Base-by-base conservation (phyloP, 2,329 filamentous ascomycete genomes). In the Botrytis galanthina region DNA sequence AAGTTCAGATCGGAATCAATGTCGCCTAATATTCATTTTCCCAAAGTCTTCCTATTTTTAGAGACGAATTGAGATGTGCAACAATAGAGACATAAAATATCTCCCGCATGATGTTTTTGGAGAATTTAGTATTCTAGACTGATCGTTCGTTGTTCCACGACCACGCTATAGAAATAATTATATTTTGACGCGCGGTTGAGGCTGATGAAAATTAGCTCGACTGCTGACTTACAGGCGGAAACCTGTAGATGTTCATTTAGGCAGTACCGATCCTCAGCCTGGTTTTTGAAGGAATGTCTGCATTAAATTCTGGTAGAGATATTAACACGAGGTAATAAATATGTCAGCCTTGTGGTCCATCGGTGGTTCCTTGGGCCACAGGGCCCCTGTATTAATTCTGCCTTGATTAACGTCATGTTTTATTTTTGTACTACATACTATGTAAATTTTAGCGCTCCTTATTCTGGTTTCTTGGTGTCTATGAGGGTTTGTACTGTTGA, bases 41-140 rank as follows among this genome's bases (percentile, higher is more conserved):
- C 46, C 22, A 51, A 14, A 26, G 46, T 4, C 46, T 10, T 51
- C 22, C 46, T 51, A 51, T 51, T 54, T 16, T 54, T 54, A 54
- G 48, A 54, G 48, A 54, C 3, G 26, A 16, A n/a, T 51, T n/a
- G 26, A 54, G 48, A 54, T 7, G 5, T 54, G 26, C 48, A 54
- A 54, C 26, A 54, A 54, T 16, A 54, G 12, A 54, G 5, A n/a
- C 2, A n/a, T 0, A 16, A 54, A 7, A 0, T 16, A 54, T 54
- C 5, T 51, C 0, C 12, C 12, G 5, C 12, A 54, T n/a, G 5
- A 54, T n/a, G 0, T 0, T n/a, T n/a, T 3, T 16, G 26, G 16
- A n/a, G 12, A 54, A 54, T n/a, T 1, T n/a, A 7, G 12, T 54
- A n/a, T n/a, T n/a, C 26, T 7, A 14, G 26, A 54, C 48, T 7